Percentiles rank a stretch among this genome's conserved stretches.
These are phyloP conservation scores for Annulohypoxylon stygium DNA, from an alignment of 495 filamentous ascomycete genomes.

Conservation along the genomic window DNA sequence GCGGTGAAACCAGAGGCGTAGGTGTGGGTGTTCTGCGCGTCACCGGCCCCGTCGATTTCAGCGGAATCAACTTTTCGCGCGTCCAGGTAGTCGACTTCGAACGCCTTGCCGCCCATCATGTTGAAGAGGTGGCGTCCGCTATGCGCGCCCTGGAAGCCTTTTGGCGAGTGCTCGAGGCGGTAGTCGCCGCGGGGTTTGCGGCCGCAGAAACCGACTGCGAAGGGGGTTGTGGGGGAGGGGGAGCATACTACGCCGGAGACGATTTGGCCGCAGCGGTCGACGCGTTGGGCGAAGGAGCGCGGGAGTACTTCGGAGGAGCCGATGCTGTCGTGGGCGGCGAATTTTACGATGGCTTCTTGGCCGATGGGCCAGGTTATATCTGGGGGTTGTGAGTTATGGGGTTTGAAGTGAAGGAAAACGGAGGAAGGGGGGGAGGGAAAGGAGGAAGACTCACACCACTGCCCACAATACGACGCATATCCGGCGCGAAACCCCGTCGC, in stretches of 20 bases:
- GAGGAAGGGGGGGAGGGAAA: background rate
- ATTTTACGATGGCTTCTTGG: conserved; percentile 50
- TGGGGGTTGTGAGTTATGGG: conserved; percentile 2
- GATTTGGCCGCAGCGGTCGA: conserved; percentile 55
- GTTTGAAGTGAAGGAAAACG: background rate
- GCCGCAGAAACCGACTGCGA: conserved; percentile 50
- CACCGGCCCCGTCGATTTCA: too few relatives aligned
- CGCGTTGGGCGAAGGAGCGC: conserved; percentile 42
- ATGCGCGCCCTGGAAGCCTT: conserved; percentile 52
- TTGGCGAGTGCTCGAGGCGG: conserved; percentile 45
- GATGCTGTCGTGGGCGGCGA: conserved; percentile 54
- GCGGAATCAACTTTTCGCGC: background rate
- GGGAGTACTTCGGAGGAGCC: conserved; percentile 51
- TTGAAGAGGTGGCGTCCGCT: conserved; percentile 54
- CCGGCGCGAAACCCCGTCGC: conserved; percentile 53
- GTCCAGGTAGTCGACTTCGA: conserved; percentile 52
- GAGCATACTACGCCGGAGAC: conserved; percentile 48
- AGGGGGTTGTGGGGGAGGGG: conserved; percentile 16
- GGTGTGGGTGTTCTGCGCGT: too few relatives aligned
- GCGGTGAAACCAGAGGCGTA: background rate
- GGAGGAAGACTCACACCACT: conserved; percentile 42
- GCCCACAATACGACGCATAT: conserved; percentile 53
- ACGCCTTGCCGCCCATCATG: conserved; percentile 53
- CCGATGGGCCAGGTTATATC: conserved; percentile 56
- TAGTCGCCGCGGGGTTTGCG: conserved; percentile 46